These are phyloP conservation scores for Russula lepida DNA, from an alignment of 768 basidiomycete species.

Conservation along the genomic window DNA sequence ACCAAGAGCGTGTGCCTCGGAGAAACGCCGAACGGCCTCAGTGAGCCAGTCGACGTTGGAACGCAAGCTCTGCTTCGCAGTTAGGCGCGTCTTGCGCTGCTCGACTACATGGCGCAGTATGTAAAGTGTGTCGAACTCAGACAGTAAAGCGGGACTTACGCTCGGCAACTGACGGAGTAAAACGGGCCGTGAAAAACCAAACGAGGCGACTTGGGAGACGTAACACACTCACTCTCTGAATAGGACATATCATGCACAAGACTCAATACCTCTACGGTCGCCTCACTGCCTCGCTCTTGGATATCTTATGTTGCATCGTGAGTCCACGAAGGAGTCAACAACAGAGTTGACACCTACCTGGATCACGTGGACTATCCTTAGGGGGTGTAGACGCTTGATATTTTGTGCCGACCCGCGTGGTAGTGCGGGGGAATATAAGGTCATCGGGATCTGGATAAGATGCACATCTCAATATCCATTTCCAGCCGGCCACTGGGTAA, in stretches of 20 bases:
- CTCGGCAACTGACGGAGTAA: conserved; percentile 40
- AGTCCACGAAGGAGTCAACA: not conserved
- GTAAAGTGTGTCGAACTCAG: not conserved
- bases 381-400: conserved; percentile 62
- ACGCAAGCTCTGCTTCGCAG: conserved; percentile 42
- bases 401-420: conserved; percentile 83
- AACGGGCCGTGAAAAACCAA: conserved; percentile 16
- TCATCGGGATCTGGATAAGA: conserved; percentile 77
- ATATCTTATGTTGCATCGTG: conserved; percentile 16
- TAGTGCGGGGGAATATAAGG: conserved; percentile 89
- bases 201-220: conserved; percentile 26
- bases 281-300: conserved; percentile 61
- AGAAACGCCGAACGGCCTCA: conserved; percentile 63
- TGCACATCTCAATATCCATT: conserved; percentile 6
- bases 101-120: conserved; percentile 43
- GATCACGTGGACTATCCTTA: conserved; percentile 26
- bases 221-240: conserved; percentile 44
- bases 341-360: conserved; percentile 17
- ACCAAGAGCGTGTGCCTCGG: conserved; percentile 53
- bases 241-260: conserved; percentile 55
- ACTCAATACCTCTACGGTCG: conserved; percentile 65
- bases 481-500: conserved; percentile 4
- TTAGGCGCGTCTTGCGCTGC: conserved; percentile 49
- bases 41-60: conserved; percentile 75
- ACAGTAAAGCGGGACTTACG: conserved; percentile 32